Base-by-base conservation (phyloP, 345 rosid species). In the Dovyalis caffra region DNA sequence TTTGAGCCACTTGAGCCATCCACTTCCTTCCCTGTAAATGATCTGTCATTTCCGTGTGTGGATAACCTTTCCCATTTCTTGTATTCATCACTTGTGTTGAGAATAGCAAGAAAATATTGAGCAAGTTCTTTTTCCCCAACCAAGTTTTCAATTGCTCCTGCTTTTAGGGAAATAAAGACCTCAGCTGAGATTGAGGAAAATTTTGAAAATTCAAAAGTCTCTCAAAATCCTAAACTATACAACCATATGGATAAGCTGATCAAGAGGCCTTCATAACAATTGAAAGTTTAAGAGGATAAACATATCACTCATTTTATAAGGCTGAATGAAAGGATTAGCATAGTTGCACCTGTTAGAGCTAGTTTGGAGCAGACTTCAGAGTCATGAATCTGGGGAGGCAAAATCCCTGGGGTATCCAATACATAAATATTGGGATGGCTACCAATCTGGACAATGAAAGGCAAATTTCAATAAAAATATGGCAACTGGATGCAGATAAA, bases 361-460 rank as follows among this genome's bases (percentile, higher is more conserved):
- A 92, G 86, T 87, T 86, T 94, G 72, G 93, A 83, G 86, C 88
- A 90, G 68, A 84, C 80, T 73, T 86, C 93, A 68, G 82, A 70
- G 53, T 89, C 91, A 32, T 49, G 71, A 47, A 90, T 82, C 40
- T 56, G 61, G 69, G 91, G 87, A 43, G 94, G 93, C 79, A 94
- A 88, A 64, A 94, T 73, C 40, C 98, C 91, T 12, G 98, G 98
- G 33, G 98, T 93, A 79, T 93, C 98, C 75, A 93, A 72, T 37
- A 91, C 83, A 75, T 88, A 93, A 23, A 90, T 72, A 77, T 84
- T 92, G 20, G 98, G 97, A 87, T 89, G 92, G 83, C 98, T 92
- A 32, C 86, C 93, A 23, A 92, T 87, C 97, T 91, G 87, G 64
- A 76, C 45, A 58, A 53, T 3, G 40, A 61, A 57, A 63, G 38